Evolutionary conservation across 768 basidiomycete genomes (phyloP), one percentile per base, ranked within the genome.

Genomic region (Boletus edulis): DNA sequence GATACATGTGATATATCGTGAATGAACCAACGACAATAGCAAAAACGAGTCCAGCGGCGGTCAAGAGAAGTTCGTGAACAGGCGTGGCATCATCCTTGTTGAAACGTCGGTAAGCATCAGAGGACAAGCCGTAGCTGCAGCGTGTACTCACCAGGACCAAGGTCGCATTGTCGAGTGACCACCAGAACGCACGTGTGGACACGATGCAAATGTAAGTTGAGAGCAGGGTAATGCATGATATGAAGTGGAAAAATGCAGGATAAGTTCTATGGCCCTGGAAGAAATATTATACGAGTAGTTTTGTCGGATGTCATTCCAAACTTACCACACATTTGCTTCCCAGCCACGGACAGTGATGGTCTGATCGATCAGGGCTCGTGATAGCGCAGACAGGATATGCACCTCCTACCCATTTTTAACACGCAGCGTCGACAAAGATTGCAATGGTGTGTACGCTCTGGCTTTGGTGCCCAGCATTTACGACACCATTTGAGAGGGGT

Each of bases 311-410:
- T 39, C 10, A 17, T 32, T 3, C 18, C 18, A 11, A 20, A 64
- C 86, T 67, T 67, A 89, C 90, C 54, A 94, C 80, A 68, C 91
- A 94, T 66, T 78, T 86, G 44, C 78, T 73, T 37, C 85, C 91
- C 22, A 93, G 72, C 91, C 91, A 94, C 7, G 86, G 87, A 65
- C 91, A 94, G 63, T 94, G 91, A 63, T 93, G 91, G 67, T 94
- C 90, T 92, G 61, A 51, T 43, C 51, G 49, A 44, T 62, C 41
- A 68, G 58, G 17, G 34, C 24, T 15, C 32, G 17, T 37, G 13
- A 47, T 37, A 35, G n/a, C 22, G 9, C 6, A 48, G 24, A 27
- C 7, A 50, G 18, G 15, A 9, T 17, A 42, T 32, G 27, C 49
- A 27, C 18, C 71, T 9, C 85, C 52, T 49, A 90, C 90, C 91